Conservation (phyloP, 2,329 filamentous ascomycete genomes). For the Falciphora oryzae region DNA sequence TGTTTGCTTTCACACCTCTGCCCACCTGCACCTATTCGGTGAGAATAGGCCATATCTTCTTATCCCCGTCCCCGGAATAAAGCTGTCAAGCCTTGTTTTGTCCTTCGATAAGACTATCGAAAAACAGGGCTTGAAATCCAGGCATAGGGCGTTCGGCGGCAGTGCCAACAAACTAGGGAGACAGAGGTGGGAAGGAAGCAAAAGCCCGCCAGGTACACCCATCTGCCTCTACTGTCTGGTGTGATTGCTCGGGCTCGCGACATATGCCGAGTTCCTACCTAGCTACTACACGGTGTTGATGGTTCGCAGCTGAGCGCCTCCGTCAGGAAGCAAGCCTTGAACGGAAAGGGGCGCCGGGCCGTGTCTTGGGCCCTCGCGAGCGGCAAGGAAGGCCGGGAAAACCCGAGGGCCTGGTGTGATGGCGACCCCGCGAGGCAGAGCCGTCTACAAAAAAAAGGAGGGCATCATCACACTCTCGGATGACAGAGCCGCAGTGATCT, state of each 20-base stretch:
- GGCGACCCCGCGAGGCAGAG: slow-evolving; percentile 58
- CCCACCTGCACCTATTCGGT: neutral
- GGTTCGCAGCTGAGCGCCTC: neutral
- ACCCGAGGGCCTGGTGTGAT: slow-evolving; percentile 28
- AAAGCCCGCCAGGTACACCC: neutral
- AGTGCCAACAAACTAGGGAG: neutral
- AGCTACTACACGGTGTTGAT: neutral
- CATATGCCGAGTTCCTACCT: neutral
- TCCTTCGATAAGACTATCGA: neutral
- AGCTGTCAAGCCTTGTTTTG: neutral
- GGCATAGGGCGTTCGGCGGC: too few relatives aligned
- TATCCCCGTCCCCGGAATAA: neutral
- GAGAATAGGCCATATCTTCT: neutral
- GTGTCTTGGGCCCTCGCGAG: neutral
- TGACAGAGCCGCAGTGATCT: slow-evolving; percentile 70
- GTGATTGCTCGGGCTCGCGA: neutral
- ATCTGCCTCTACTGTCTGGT: neutral
- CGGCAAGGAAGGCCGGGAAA: neutral
- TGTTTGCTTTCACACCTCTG: neutral
- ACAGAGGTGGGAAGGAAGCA: neutral
- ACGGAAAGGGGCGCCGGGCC: neutral
- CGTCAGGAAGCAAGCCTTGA: neutral
- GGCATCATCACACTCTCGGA: slow-evolving; percentile 70
- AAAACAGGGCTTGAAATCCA: neutral
- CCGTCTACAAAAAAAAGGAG: slow-evolving; percentile 93